A percentile compares a stretch with the other conserved stretches of the same genome.
These are phyloP conservation scores for Daedalea quercina DNA, from an alignment of 768 basidiomycete species.

Conservation along the genomic window DNA sequence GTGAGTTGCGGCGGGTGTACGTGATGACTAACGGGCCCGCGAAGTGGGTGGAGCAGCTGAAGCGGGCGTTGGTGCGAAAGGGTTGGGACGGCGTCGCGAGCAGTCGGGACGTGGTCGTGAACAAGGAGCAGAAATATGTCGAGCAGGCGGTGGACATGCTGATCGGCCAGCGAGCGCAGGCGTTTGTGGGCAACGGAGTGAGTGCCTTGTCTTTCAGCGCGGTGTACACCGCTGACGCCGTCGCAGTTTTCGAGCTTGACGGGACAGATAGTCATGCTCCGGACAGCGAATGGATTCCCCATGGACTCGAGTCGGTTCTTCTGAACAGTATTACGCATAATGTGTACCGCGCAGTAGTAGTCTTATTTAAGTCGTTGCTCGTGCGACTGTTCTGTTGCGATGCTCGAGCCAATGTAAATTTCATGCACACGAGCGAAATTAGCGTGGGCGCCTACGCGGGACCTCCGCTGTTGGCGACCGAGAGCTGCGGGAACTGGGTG, in stretches of 20 bases:
- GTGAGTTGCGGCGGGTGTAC: slow-evolving; percentile 41
- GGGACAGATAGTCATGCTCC: slow-evolving; percentile 40
- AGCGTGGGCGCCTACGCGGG: too few relatives aligned
- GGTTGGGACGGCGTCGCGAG: slow-evolving; percentile 46
- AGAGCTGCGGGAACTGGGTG: too few relatives aligned
- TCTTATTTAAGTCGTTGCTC: too few relatives aligned
- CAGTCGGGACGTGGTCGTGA: slow-evolving; percentile 47
- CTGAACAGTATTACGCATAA: slow-evolving; percentile 19
- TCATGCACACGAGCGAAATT: too few relatives aligned
- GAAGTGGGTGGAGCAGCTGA: slow-evolving; percentile 43
- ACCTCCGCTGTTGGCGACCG: too few relatives aligned
- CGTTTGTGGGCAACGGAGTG: slow-evolving; percentile 69
- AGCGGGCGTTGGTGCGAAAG: slow-evolving; percentile 28
- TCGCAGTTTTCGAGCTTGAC: slow-evolving; percentile 43
- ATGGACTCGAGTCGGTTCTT: slow-evolving; percentile 35
- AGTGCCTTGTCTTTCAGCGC: slow-evolving; percentile 12
- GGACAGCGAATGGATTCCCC: slow-evolving; percentile 28
- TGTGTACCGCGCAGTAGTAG: too few relatives aligned
- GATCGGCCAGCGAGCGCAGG: slow-evolving; percentile 54
- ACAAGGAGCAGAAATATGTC: slow-evolving; percentile 49
- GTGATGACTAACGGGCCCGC: slow-evolving; percentile 58
- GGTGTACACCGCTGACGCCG: background rate
- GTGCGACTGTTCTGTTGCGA: too few relatives aligned
- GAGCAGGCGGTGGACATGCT: slow-evolving; percentile 64
- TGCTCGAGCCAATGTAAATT: too few relatives aligned